These are phyloP conservation scores for Trichoderma erinaceum DNA, from an alignment of 495 filamentous ascomycete genomes.

Conservation along the genomic window DNA sequence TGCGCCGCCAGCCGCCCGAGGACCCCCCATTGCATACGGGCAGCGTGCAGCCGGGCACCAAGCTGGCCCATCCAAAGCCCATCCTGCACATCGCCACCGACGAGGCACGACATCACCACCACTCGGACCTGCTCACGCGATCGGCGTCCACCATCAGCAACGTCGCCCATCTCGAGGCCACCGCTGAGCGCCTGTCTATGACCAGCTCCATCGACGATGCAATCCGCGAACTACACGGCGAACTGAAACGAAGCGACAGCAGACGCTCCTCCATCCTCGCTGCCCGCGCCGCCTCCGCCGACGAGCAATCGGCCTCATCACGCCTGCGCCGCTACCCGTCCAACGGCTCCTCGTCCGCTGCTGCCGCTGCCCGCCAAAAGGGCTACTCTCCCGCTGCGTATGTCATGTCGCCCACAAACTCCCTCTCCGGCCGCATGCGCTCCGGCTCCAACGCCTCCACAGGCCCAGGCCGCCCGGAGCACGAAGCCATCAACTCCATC, in stretches of 20 bases:
- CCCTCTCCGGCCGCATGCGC: slow-evolving; percentile 53
- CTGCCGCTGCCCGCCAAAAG: slow-evolving; percentile 57
- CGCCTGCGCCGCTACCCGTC: slow-evolving; percentile 43
- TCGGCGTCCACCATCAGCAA: slow-evolving; percentile 67
- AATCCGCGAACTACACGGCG: slow-evolving; percentile 70
- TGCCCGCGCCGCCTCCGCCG: slow-evolving; percentile 27
- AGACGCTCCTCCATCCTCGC: slow-evolving; percentile 49
- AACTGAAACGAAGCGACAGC: slow-evolving; percentile 65
- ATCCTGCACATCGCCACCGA: slow-evolving; percentile 56
- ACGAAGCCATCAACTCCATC: slow-evolving; percentile 31
- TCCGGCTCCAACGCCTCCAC: slow-evolving; percentile 49
- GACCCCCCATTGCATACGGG: slow-evolving; percentile 20
- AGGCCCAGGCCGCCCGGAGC: slow-evolving; percentile 24
- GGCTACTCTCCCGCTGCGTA: slow-evolving; percentile 67
- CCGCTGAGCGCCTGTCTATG: slow-evolving; percentile 72
- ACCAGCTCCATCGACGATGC: slow-evolving; percentile 76
- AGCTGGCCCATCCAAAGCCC: slow-evolving; percentile 28
- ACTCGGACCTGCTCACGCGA: slow-evolving; percentile 42
- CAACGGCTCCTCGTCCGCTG: slow-evolving; percentile 59
- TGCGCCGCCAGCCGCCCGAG: background rate
- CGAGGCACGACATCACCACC: slow-evolving; percentile 24
- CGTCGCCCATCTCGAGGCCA: slow-evolving; percentile 75
- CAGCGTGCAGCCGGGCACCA: slow-evolving; percentile 15
- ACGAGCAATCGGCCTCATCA: slow-evolving; percentile 26
- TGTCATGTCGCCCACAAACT: slow-evolving; percentile 59